Evolutionary conservation across 164 flowering plant genomes (phyloP).

Genomic region (Echeveria elegans): DNA sequence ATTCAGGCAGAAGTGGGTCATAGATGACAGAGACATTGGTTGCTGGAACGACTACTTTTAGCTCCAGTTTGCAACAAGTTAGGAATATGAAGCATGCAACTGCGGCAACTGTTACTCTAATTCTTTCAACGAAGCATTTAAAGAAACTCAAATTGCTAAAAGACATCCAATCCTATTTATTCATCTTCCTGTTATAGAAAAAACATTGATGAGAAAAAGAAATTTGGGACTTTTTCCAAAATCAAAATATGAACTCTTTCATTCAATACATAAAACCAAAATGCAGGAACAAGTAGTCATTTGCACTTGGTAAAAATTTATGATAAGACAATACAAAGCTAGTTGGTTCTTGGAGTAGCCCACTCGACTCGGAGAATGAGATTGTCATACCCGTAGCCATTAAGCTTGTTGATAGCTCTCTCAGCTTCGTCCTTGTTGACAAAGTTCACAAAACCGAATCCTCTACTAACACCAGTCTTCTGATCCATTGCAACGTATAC

Average conservation of each 20-base stretch:
- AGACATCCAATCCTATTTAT: too few relatives aligned
- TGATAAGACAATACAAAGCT: background rate
- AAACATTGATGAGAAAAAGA: background rate
- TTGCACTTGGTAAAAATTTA: background rate
- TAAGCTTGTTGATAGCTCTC: constrained; percentile 29
- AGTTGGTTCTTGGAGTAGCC: constrained; percentile 22
- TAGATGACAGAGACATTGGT: too few relatives aligned
- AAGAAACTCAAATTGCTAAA: too few relatives aligned
- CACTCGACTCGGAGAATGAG: constrained; percentile 27
- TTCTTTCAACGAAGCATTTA: too few relatives aligned
- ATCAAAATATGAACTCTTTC: background rate
- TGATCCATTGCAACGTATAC: constrained; percentile 45
- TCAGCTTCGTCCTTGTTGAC: constrained; percentile 24
- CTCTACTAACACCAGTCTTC: constrained; percentile 39
- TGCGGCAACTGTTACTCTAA: too few relatives aligned
- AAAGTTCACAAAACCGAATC: constrained; percentile 43
- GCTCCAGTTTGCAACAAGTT: too few relatives aligned
- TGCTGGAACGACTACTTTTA: too few relatives aligned
- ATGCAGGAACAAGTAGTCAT: background rate
- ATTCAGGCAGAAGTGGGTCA: too few relatives aligned
- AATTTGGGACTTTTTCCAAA: background rate
- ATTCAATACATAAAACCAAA: background rate
- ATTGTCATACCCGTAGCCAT: constrained; percentile 24
- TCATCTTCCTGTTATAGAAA: too few relatives aligned
- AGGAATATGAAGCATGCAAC: too few relatives aligned